A percentile compares a stretch with the other conserved stretches of the same genome.
Conservation (phyloP, 176 grass and related monocot species). For the Secale cereale region DNA sequence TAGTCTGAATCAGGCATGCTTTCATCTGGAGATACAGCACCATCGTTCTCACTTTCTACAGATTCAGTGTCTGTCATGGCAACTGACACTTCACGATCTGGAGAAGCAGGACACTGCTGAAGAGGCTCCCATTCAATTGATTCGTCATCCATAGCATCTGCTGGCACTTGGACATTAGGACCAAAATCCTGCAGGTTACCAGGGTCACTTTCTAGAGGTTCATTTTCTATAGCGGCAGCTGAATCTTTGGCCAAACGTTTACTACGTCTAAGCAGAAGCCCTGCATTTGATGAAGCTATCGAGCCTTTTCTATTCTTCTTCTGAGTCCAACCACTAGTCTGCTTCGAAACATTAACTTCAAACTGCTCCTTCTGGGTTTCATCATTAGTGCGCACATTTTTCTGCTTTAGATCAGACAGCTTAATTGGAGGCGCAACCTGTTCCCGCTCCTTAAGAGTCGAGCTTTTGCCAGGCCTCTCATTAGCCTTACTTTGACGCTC, state of each 20-base stretch:
- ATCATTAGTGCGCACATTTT: not conserved
- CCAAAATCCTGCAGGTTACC: constrained; percentile 9
- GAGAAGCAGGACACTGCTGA: not conserved
- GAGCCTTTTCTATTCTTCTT: constrained; percentile 9
- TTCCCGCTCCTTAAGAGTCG: not conserved
- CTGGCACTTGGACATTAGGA: not conserved
- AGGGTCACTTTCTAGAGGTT: constrained; percentile 11
- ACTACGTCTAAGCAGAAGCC: constrained; percentile 25
- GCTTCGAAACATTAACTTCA: not conserved
- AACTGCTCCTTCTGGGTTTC: not conserved
- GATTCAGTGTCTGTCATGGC: not conserved
- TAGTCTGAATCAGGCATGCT: not conserved
- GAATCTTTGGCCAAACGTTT: constrained; percentile 28
- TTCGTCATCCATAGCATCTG: not conserved
- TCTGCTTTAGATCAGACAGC: not conserved
- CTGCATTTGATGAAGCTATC: constrained; percentile 1
- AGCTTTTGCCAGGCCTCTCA: not conserved
- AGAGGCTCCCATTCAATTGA: constrained; percentile 1
- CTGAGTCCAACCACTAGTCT: not conserved
- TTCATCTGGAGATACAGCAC: constrained; percentile 6
- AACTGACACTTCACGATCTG: constrained; percentile 14
- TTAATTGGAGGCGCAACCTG: not conserved
- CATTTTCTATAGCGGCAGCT: not conserved
- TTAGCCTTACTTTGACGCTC: not conserved
- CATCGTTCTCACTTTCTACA: not conserved